Base-by-base conservation (phyloP, 768 basidiomycete species). In the Rickenella mellea region DNA sequence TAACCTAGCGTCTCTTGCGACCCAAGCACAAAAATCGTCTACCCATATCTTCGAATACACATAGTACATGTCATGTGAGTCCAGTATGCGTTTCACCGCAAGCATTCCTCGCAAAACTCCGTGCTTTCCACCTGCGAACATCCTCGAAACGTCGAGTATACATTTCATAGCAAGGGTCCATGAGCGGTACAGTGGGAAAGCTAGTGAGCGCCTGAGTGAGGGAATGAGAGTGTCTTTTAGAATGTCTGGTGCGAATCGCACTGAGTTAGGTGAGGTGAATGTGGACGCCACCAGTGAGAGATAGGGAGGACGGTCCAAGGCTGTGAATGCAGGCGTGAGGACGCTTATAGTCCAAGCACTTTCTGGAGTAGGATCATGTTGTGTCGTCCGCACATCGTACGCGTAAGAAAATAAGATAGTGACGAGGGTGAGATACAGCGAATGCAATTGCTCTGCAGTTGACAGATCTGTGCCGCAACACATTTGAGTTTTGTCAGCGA, bases 1-100 rank as follows among this genome's bases (percentile, higher is more conserved):
- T 47, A 51, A 89, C 87, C 70, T 76, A n/a, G 82, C 78, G 50
- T 67, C 68, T 7, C 72, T 65, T 51, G 86, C 80, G 27, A 73
- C 65, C 88, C 88, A 90, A n/a, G 79, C 73, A 50, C 82, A 84
- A 51, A 85, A 81, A 54, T 90, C 88, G 48, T 88, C 81, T 32
- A 89, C 50, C 88, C 88, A 92, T 26, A 89, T 73, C 57, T 86
- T 87, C 59, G 75, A 80, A 58, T 88, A 91, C n/a, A 88, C 68
- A 57, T 88, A 89, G 60, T 91, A 92, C 8, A 84, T 80, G 48
- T 87, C 86, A 49, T 88, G 85, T 51, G 76, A 80, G 52, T 88
- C 86, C 48, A 92, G 60, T 37, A 87, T 77, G 29, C 67, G 57
- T 60, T 83, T 88, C 65, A 80, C 68, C 56, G 78, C 79, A 32